phyloP scores from a whole-genome alignment of 2,329 filamentous ascomycete genomes.

The Verticillium tricorpus region DNA sequence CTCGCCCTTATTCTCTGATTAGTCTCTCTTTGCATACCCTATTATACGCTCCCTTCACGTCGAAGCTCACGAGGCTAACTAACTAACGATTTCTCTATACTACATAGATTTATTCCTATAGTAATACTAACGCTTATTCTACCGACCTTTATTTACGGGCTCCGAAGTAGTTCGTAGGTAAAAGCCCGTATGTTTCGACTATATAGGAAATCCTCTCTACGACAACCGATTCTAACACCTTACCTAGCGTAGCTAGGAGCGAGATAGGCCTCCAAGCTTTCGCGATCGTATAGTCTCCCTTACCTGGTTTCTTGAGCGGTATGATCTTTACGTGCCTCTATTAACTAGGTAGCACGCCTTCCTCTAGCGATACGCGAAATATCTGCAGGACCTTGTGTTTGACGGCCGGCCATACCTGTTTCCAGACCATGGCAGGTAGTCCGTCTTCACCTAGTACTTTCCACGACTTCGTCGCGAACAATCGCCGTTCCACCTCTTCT shows the following conservation, averaged over 20 bases:
- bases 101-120: too few species aligned
- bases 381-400: conserved; percentile 10
- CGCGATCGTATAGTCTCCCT: conserved; percentile 19
- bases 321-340: conserved; percentile 17
- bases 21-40: neutral
- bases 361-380: conserved; percentile 9
- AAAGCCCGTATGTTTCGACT: too few species aligned
- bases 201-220: too few species aligned
- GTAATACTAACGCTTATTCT: too few species aligned
- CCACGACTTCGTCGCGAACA: conserved; percentile 14
- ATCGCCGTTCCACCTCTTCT: conserved; percentile 14
- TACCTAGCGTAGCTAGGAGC: conserved; percentile 1
- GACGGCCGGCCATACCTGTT: conserved; percentile 10
- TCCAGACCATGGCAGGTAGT: conserved; percentile 14
- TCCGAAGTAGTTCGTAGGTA: too few species aligned
- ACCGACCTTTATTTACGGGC: too few species aligned
- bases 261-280: conserved; percentile 22
- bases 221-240: too few species aligned
- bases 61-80: too few species aligned
- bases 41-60: too few species aligned
- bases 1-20: conserved; percentile 14
- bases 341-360: neutral
- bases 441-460: conserved; percentile 16
- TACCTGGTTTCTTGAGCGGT: conserved; percentile 21
- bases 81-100: too few species aligned